Evolutionary conservation across 352 stramenopile species (phyloP), one percentile per base, ranked within the genome.

Genomic region (Pythium plurisporium): DNA sequence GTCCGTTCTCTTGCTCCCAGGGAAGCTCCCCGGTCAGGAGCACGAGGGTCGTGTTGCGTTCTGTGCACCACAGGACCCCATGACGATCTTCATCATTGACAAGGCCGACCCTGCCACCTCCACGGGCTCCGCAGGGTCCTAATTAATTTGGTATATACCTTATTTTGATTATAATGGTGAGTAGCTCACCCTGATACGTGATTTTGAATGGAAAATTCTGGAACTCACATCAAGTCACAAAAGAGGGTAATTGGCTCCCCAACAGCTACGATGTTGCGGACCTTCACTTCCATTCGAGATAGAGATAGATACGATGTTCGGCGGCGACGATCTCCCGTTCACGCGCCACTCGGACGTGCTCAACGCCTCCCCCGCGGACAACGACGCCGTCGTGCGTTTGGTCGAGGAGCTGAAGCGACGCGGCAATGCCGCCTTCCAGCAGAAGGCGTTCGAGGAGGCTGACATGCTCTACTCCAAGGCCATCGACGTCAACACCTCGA

Each of bases 391-490:
- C 45, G 49, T 76, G 52, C 71, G 72, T 8, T 77, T 96, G 34
- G 80, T 96, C 26, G 76, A 87, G 15, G 87, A 96, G 72, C 71
- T 96, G 49, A 96, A 96, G 72, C 77, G 82, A 15, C 81, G 87
- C 10, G 87, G 87, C 47, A 96, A 96, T 58, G 79, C 83, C 7
- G 87, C 87, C 6, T 96, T 96, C 69, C 54, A 74, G 65, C 76
- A 91, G 59, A 91, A 92, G 58, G 63, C 77, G 25, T 74, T 89
- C 41, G 90, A 96, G 36, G 93, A 98, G 59, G 96, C 95, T 17
- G 91, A 98, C 48, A 77, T 90, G 53, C 78, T 99, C n/a, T 99
- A 99, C 77, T 81, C 80, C 54, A 98, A 97, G 65, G 96, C 87
- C 30, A 89, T 99, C 55, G 82, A 97, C 25, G 56, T 94, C 54